These are phyloP conservation scores for Globisporangium orthogonon DNA, from an alignment of 352 stramenopile genomes.

Conservation along the genomic window DNA sequence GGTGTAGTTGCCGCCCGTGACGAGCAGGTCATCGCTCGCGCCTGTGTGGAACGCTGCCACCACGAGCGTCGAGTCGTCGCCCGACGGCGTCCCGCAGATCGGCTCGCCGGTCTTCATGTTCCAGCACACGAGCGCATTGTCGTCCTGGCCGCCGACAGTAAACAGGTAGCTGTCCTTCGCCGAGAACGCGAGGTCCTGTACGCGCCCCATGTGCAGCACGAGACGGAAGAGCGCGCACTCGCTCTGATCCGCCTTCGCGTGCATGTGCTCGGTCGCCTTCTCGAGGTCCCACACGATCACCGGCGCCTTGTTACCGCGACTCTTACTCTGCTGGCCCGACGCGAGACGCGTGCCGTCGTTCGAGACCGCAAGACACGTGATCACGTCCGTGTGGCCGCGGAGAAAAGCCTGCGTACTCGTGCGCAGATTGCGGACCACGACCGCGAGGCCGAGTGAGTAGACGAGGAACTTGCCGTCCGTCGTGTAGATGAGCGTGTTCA, in stretches of 20 bases:
- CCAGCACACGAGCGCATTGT: slow-evolving; percentile 97
- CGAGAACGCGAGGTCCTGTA: slow-evolving; percentile 92
- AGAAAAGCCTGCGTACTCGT: slow-evolving; percentile 85
- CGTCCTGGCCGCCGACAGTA: slow-evolving; percentile 93
- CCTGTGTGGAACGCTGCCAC: slow-evolving; percentile 81
- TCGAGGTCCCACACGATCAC: slow-evolving; percentile 94
- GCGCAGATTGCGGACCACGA: slow-evolving; percentile 79
- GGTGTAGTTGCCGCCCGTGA: slow-evolving; percentile 93
- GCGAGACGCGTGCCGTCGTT: slow-evolving; percentile 88
- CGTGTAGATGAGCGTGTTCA: slow-evolving; percentile 76
- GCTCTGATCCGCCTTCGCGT: slow-evolving; percentile 53
- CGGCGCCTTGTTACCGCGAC: slow-evolving; percentile 91
- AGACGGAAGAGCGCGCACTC: slow-evolving; percentile 87
- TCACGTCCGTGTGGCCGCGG: slow-evolving; percentile 89
- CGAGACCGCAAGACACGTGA: slow-evolving; percentile 90
- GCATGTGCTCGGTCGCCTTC: slow-evolving; percentile 66
- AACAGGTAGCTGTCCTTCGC: slow-evolving; percentile 85
- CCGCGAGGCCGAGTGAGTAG: slow-evolving; percentile 82
- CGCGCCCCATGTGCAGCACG: slow-evolving; percentile 93
- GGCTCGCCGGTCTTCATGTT: slow-evolving; percentile 84
- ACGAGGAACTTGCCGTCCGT: slow-evolving; percentile 76
- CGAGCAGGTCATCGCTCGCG: slow-evolving; percentile 89
- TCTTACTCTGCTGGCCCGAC: slow-evolving; percentile 89
- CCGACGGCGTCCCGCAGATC: slow-evolving; percentile 92
- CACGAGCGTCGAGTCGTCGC: slow-evolving; percentile 88